Evolutionary conservation across 352 stramenopile genomes (phyloP), one percentile per base, ranked within the genome.

Genomic region (Sclerospora graminicola): DNA sequence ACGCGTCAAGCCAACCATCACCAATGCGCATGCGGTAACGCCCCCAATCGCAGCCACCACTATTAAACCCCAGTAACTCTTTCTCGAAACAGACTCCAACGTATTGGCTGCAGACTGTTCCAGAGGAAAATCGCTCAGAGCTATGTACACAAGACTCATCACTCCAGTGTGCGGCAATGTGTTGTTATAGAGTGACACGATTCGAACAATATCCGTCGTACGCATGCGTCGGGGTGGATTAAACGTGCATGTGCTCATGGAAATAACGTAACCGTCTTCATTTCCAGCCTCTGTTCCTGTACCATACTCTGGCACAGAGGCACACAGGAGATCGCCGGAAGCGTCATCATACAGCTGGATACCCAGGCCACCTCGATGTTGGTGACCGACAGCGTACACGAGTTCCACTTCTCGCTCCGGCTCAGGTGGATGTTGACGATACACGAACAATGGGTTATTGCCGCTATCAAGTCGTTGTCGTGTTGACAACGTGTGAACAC

Each of bases 181-280:
- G 61, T 83, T 87, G 69, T 89, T 87, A 62, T 85, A 89, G 11
- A 86, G 62, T 14, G 77, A 66, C 3, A 89, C 74, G 44, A 89
- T 52, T 38, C 77, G 74, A 50, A 87, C 63, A 34, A 87, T 62
- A 41, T 84, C 69, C 29, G 72, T 79, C 30, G 69, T 69, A 46
- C 63, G 68, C 65, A 86, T 75, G n/a, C 69, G 67, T 19, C 74
- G 59, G 19, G 77, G 77, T 14, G 74, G 74, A 34, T 89, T 50
- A 37, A 89, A 87, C 21, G 72, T 78, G 56, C 77, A 89, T 19
- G 71, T 81, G 45, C 54, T 81, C 67, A 89, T 89, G 2, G 77
- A 47, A 13, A 80, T 44, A 14, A 89, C 57, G 36, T 89, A 89
- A 32, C 70, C 74, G 16, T 73, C 46, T 51, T 89, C 77, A 30